These are phyloP conservation scores for Chenopodium suecicum DNA, from an alignment of 148 eudicot genomes.

Conservation along the genomic window DNA sequence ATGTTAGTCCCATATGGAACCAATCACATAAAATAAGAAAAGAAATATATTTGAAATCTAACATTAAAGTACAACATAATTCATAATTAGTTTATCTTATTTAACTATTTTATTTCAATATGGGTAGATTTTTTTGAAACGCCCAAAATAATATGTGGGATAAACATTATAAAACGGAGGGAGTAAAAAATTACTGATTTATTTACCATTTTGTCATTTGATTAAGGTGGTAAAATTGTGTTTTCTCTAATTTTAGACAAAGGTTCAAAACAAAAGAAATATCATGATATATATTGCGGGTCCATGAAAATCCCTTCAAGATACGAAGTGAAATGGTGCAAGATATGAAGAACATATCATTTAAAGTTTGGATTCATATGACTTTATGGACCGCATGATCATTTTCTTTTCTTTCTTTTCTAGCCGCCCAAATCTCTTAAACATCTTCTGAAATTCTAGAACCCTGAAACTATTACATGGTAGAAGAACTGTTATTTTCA, in stretches of 20 bases:
- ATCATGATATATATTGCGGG: constrained; percentile 9
- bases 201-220: too few species aligned
- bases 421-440: constrained; percentile 14
- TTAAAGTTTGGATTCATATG: constrained; percentile 17
- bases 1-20: too few species aligned
- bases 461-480: not conserved
- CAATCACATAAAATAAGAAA: too few species aligned
- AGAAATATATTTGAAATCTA: too few species aligned
- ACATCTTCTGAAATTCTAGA: not conserved
- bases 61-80: too few species aligned
- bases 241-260: constrained; percentile 7
- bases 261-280: not conserved
- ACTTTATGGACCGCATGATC: constrained; percentile 12
- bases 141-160: too few species aligned
- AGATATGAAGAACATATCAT: constrained; percentile 5
- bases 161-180: too few species aligned
- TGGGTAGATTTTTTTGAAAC: too few species aligned
- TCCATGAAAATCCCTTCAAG: constrained; percentile 15
- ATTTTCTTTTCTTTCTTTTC: not conserved
- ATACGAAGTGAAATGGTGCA: constrained; percentile 2
- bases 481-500: constrained; percentile 5
- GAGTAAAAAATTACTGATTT: too few species aligned
- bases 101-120: too few species aligned
- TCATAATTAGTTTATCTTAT: too few species aligned
- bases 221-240: too few species aligned